phyloP scores from a whole-genome alignment of 495 filamentous ascomycete genomes.

The Aspergillus egyptiacus region DNA sequence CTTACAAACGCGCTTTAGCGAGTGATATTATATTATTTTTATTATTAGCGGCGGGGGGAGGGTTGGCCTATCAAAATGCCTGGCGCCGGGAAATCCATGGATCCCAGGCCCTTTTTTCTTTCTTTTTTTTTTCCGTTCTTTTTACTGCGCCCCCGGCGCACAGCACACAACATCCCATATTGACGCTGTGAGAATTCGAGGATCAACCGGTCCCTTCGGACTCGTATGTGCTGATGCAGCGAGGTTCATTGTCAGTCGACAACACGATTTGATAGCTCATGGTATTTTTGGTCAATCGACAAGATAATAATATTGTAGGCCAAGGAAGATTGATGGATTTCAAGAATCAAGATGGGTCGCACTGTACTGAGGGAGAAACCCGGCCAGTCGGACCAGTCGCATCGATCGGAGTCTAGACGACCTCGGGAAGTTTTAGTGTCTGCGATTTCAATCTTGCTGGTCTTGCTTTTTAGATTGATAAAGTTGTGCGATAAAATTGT shows the following conservation, averaged over 20 bases:
- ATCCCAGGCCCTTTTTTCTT: no score
- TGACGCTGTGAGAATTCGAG: neutral
- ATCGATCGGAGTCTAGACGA: slow-evolving; percentile 26
- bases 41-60: neutral
- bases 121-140: no score
- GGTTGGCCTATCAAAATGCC: neutral
- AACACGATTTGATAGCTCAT: slow-evolving; percentile 11
- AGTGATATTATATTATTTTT: neutral
- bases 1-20: no score
- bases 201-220: slow-evolving; percentile 6
- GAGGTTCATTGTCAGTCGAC: neutral
- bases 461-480: neutral
- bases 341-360: slow-evolving; percentile 11
- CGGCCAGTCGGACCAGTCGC: slow-evolving; percentile 20
- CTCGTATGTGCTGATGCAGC: slow-evolving; percentile 2
- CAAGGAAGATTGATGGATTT: neutral
- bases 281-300: neutral
- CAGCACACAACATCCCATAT: neutral
- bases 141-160: neutral
- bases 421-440: slow-evolving; percentile 10
- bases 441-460: slow-evolving; percentile 3
- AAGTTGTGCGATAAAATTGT: neutral
- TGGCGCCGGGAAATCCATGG: slow-evolving; percentile 1
- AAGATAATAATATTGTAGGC: no score
- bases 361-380: slow-evolving; percentile 2